Evolutionary conservation across 805 yeast genomes (phyloP).

Genomic region (Candida caryicola): DNA sequence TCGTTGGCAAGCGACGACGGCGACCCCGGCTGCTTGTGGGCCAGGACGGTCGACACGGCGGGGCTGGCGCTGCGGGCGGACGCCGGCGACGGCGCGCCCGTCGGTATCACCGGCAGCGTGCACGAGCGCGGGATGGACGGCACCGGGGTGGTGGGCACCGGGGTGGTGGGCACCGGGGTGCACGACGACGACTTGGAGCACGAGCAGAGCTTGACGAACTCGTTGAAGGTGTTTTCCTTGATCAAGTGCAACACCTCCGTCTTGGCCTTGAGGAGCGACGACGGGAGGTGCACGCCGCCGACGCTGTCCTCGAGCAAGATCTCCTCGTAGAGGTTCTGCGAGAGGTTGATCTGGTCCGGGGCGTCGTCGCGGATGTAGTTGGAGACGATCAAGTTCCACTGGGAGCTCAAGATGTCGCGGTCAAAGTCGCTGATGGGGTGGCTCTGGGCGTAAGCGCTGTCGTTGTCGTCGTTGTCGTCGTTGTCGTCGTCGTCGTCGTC

Average conservation of each 20-base stretch:
- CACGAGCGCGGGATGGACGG: not conserved
- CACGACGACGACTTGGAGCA: not conserved
- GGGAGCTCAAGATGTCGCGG: slow-evolving; percentile 14
- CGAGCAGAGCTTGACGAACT: slow-evolving; percentile 4
- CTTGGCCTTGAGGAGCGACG: slow-evolving; percentile 25
- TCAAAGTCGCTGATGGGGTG: slow-evolving; percentile 6
- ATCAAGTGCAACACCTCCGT: slow-evolving; percentile 31
- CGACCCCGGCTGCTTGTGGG: not conserved
- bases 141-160: not conserved
- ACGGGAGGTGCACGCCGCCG: slow-evolving; percentile 27
- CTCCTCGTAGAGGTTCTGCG: slow-evolving; percentile 33
- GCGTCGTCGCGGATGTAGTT: slow-evolving; percentile 43
- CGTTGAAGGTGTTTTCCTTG: slow-evolving; percentile 32
- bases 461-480: slow-evolving; percentile 3
- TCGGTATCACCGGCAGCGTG: not conserved
- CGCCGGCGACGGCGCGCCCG: not conserved
- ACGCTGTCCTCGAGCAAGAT: slow-evolving; percentile 20
- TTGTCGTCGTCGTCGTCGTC: slow-evolving; percentile 7
- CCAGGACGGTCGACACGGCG: not conserved
- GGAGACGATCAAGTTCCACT: slow-evolving; percentile 39
- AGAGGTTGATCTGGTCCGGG: slow-evolving; percentile 48
- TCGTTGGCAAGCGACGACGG: not conserved
- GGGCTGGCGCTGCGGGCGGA: slow-evolving; percentile 1
- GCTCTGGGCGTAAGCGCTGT: no score
- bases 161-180: not conserved